phyloP scores from a whole-genome alignment of 1,284 basidiomycete species.

The Inonotus obliquus region DNA sequence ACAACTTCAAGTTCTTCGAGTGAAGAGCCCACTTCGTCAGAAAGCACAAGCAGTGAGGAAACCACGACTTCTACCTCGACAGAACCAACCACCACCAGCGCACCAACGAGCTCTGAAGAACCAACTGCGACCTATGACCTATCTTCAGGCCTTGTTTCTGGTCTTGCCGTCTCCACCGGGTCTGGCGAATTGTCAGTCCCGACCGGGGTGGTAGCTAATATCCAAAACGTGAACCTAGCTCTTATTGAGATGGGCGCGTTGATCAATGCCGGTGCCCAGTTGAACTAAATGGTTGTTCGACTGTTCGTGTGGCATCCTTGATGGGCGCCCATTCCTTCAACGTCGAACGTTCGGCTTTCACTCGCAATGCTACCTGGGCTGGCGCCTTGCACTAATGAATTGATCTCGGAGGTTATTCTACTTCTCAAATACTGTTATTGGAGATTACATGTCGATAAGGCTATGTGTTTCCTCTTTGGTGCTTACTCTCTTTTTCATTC shows the following conservation, averaged over 20 bases:
- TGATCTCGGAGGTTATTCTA: slow-evolving; percentile 4
- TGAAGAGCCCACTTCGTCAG: not conserved
- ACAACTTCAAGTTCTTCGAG: slow-evolving; percentile 21
- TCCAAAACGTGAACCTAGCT: slow-evolving; percentile 33
- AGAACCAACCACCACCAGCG: slow-evolving; percentile 5
- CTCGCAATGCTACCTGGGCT: not conserved
- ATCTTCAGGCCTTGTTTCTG: slow-evolving; percentile 23
- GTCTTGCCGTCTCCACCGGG: slow-evolving; percentile 31
- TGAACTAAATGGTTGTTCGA: not conserved
- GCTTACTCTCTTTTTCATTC: not conserved
- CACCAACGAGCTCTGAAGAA: slow-evolving; percentile 23
- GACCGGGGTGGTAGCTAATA: slow-evolving; percentile 26
- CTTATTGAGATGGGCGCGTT: slow-evolving; percentile 36
- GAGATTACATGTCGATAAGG: not conserved
- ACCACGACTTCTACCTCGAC: not conserved
- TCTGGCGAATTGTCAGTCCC: slow-evolving; percentile 15
- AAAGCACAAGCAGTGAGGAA: not conserved
- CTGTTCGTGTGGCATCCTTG: not conserved
- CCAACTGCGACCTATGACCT: slow-evolving; percentile 25
- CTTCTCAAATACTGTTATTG: not conserved
- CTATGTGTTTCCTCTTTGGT: not conserved
- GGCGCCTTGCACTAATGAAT: not conserved
- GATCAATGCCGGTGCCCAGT: slow-evolving; percentile 26
- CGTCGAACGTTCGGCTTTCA: not conserved
- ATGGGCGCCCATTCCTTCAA: not conserved